Percentiles rank a stretch among this genome's conserved stretches.
Conservation (phyloP, 805 yeast genomes). For the Zygosaccharomyces siamensis region DNA sequence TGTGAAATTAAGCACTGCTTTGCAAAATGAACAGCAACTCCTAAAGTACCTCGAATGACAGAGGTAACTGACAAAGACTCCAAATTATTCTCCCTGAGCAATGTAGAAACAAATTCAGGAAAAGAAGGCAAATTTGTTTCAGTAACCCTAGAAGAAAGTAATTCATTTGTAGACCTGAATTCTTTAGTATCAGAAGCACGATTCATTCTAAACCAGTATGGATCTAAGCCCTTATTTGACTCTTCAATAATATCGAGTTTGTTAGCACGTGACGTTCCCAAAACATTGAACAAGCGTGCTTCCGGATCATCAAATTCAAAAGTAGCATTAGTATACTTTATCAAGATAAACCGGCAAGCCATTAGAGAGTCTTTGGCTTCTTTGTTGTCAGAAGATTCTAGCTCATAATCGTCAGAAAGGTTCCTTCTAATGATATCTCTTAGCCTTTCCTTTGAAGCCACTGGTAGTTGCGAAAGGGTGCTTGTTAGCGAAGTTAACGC, state of each 20-base stretch:
- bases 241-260: constrained; percentile 76
- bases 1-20: constrained; percentile 62
- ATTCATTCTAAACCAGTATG: constrained; percentile 65
- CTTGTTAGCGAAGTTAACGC: constrained; percentile 56
- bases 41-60: constrained; percentile 33
- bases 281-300: constrained; percentile 61
- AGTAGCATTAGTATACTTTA: constrained; percentile 59
- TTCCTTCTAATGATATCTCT: constrained; percentile 37
- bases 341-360: constrained; percentile 56
- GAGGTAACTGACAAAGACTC: constrained; percentile 24
- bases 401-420: constrained; percentile 34
- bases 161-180: constrained; percentile 42
- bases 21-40: constrained; percentile 47
- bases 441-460: constrained; percentile 39
- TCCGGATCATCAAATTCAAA: constrained; percentile 64
- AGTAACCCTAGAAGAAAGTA: constrained; percentile 38
- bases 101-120: constrained; percentile 33
- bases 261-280: constrained; percentile 55
- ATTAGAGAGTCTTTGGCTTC: constrained; percentile 37
- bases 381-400: constrained; percentile 13
- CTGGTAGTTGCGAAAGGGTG: constrained; percentile 41
- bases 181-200: constrained; percentile 43
- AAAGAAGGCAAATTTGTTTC: constrained; percentile 53
- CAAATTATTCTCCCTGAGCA: constrained; percentile 30
- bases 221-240: constrained; percentile 73